Base-by-base conservation (phyloP, 176 grass and related monocot species). In the Stipa capillata region DNA sequence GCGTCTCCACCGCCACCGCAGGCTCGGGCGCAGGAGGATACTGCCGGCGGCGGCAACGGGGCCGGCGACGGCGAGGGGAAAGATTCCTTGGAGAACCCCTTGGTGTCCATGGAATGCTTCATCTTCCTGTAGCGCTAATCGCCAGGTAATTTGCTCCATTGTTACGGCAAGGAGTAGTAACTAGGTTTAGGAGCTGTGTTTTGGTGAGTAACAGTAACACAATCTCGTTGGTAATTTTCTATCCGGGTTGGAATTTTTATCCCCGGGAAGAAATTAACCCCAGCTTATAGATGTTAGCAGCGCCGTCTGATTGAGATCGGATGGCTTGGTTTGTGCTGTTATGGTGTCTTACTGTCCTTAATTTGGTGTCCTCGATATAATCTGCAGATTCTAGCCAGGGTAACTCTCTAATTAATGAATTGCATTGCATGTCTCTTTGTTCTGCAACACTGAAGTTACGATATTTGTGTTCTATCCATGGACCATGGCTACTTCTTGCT, bases 71-170 rank as follows among this genome's bases (percentile, higher is more conserved):
- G 62, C 18, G 89, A 86, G 7, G 89, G 85, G 36, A 92, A 90
- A 48, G 94, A 97, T 31, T 97, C 85, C 0, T 33, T 97, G 23
- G 91, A 97, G 18, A 94, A 97, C 47, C 94, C 94, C 3, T 84
- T 85, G 23, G 94, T 97, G 66, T 91, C 94, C 64, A 84, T 97
- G 79, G 94, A 97, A 2, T 97, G 94, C 83, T 97, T 97, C 83
- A 97, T 97, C 73, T 97, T 97, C 51, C 83, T 97, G 50, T 97
- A 86, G 73, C n/a, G n/a, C n/a, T n/a, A n/a, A n/a, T n/a, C n/a
- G n/a, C n/a, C n/a, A n/a, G n/a, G n/a, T n/a, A n/a, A n/a, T n/a
- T n/a, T 31, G 48, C 49, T 49, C 29, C 39, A 28, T 32, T 72
- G 45, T 55, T 13, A 53, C 50, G 25, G 21, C n/a, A n/a, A n/a